Base-by-base conservation (phyloP, 192 early-diverging fungal species). In the Backusella macrospora region DNA sequence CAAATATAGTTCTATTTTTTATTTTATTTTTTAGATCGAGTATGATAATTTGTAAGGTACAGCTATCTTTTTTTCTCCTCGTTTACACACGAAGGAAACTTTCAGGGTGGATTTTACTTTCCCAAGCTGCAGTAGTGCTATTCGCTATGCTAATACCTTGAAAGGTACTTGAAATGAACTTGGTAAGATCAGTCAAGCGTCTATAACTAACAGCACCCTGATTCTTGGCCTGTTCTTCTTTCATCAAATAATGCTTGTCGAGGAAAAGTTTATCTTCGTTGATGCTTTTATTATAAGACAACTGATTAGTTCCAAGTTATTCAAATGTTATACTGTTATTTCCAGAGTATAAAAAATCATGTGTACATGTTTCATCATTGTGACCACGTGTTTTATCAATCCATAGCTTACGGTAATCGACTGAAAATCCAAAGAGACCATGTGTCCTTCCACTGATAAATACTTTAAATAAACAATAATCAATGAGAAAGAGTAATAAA, bases 151-250 rank as follows among this genome's bases (percentile, higher is more conserved):
- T 65, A n/a, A 66, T 42, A 23, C 26, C 52, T 59, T 26, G 9
- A 59, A 39, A 5, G 10, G 65, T 8, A 1, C 8, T 23, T 18
- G 6, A 15, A 13, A 66, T 18, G 40, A 66, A 66, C 12, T 66
- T 42, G 39, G 65, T 66, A 66, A 66, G 40, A 5, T 18, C 65
- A 66, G 43, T 66, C n/a, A 66, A 10, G 12, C 65, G 37, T 66
- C 40, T 38, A 39, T 42, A 42, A 18, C 18, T 66, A 12, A 38
- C 38, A 43, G 65, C 65, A 13, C 65, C 39, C 5, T 42, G n/a
- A 10, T 66, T 66, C 10, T 16, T 39, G 37, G 18, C n/a, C n/a
- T 38, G 37, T 18, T 42, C 65, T 43, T 66, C 65, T 21, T 42
- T 40, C 39, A 21, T 7, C 3, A 16, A 66, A 18, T 38, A 40